Base-by-base conservation (phyloP, 495 filamentous ascomycete species). In the Hypoxylon fragiforme region DNA sequence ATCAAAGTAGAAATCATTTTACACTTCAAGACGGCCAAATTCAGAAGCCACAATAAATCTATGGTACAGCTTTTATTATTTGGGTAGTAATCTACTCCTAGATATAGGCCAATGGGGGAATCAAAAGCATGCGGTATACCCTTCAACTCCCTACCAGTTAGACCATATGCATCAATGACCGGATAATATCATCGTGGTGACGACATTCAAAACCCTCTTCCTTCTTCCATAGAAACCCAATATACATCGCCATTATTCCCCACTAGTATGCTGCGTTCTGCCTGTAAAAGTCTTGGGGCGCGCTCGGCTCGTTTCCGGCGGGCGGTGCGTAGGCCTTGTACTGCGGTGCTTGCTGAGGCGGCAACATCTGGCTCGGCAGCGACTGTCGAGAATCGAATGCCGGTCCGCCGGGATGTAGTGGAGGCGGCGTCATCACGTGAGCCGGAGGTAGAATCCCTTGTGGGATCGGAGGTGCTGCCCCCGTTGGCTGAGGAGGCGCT, bases 251-350 rank as follows among this genome's bases (percentile, higher is more conserved):
- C 8, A n/a, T 45, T n/a, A 28, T 9, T 15, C 31, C 16, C 16
- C 9, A 5, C 44, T 55, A 68, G 24, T 65, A 68, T 14, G 62
- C 62, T 7, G 65, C 62, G 15, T 51, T 48, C 36, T 65, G 65
- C 53, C 65, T 50, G 26, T 75, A 75, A 53, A 62, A 75, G 50
- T 75, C 71, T 30, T 67, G 65, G 6, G 73, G 71, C 9, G 63
- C 73, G 14, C 68, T 70, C 1, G 72, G 57, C 16, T 62, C 66
- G 30, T 54, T 50, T 0, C 57, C 50, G 1, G n/a, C n/a, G n/a
- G 70, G 72, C 11, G 66, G 68, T 14, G 66, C 63, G 24, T 75
- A 76, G 1, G 73, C 71, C 50, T 64, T 71, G 46, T 76, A 77
- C 47, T 76, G 74, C 24, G 72, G 69, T n/a, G n/a, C n/a, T n/a